Conservation (phyloP, 805 yeast genomes). For the Wickerhamomyces hampshirensis region DNA sequence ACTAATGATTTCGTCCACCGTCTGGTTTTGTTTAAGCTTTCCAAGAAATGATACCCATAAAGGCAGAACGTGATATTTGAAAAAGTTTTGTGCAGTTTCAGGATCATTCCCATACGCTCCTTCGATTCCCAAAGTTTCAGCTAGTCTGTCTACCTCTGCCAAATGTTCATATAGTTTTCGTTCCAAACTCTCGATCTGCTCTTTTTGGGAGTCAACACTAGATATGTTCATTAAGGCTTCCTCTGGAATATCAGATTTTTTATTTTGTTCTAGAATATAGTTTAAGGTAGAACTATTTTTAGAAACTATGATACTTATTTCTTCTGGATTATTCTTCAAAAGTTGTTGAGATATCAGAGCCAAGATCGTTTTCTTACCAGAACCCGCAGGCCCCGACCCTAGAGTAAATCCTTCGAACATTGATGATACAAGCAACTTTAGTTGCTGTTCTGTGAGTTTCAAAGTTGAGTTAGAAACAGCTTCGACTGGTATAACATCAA, state of each 20-base stretch:
- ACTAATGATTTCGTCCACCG: neutral
- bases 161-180: constrained; percentile 18
- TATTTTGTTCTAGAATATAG: neutral
- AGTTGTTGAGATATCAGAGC: constrained; percentile 20
- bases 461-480: neutral
- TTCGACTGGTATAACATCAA: neutral
- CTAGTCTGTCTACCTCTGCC: constrained; percentile 26
- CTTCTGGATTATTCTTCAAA: constrained; percentile 17
- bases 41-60: constrained; percentile 11
- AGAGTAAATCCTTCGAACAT: constrained; percentile 36
- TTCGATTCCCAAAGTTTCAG: constrained; percentile 24
- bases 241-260: neutral
- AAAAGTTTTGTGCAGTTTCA: constrained; percentile 32
- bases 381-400: constrained; percentile 50
- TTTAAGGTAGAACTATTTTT: constrained; percentile 4
- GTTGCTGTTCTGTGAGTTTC: constrained; percentile 1
- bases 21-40: neutral
- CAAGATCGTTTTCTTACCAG: constrained; percentile 39
- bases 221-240: constrained; percentile 6
- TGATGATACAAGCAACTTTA: constrained; percentile 19
- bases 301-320: constrained; percentile 12
- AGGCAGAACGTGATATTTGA: constrained; percentile 18
- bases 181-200: neutral
- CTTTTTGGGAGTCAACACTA: constrained; percentile 1
- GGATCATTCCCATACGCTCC: constrained; percentile 36